Conservation (phyloP, 176 grass and related monocot genomes). For the Bolboschoenus planiculmis region DNA sequence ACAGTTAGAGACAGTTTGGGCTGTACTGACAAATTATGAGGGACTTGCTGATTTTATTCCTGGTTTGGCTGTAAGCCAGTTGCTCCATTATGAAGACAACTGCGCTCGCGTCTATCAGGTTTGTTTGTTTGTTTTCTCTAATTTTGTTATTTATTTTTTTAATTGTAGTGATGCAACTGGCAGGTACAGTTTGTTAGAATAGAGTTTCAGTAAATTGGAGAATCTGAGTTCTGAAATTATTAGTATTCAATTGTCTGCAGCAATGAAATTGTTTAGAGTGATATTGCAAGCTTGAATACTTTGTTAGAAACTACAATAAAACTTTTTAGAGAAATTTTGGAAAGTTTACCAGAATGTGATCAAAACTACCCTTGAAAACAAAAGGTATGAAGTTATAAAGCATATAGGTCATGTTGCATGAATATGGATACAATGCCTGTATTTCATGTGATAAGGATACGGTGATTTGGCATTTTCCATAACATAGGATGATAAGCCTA, state of each 20-base stretch:
- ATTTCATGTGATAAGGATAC: background rate
- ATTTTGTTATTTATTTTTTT: background rate
- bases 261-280: background rate
- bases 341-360: too few species aligned
- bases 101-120: conserved; percentile 77
- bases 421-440: background rate
- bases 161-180: background rate
- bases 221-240: background rate
- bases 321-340: too few species aligned
- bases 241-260: background rate
- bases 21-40: conserved; percentile 71
- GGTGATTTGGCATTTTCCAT: background rate
- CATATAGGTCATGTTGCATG: background rate
- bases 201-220: background rate
- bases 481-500: background rate
- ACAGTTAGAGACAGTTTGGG: conserved; percentile 65
- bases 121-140: background rate
- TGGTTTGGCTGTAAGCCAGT: conserved; percentile 60
- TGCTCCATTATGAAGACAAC: conserved; percentile 35
- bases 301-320: background rate
- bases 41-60: conserved; percentile 84
- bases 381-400: background rate
- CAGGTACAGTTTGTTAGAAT: background rate
- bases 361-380: background rate
- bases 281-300: background rate